phyloP scores from a whole-genome alignment of 306 rosid genomes.

The Betula pendula region DNA sequence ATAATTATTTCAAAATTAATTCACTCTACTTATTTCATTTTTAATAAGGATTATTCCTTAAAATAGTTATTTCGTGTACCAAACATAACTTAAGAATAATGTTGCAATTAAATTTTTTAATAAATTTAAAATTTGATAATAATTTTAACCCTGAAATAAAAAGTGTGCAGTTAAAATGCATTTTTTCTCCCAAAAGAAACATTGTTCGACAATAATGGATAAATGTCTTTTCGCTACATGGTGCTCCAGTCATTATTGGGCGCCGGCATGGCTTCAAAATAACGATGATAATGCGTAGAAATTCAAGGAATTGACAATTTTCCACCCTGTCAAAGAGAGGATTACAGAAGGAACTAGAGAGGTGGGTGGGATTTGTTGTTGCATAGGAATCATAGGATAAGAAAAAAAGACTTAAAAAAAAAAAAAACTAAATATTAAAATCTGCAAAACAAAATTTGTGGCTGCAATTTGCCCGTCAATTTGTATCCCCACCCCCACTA shows the following conservation, averaged over 20 bases:
- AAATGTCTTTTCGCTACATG: neutral
- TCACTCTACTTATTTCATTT: no score
- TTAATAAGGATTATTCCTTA: no score
- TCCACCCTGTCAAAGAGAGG: constrained; percentile 43
- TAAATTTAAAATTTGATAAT: no score
- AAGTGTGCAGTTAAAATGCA: no score
- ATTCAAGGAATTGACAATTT: neutral
- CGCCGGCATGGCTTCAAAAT: neutral
- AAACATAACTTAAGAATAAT: no score
- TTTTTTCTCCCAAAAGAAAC: no score
- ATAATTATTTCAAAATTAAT: no score
- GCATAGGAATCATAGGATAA: constrained; percentile 40
- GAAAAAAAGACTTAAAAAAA: no score
- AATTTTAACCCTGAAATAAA: no score
- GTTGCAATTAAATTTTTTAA: no score
- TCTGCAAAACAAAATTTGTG: constrained; percentile 52
- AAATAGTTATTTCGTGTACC: no score
- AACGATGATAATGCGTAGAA: neutral
- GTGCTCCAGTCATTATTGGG: neutral
- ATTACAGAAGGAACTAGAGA: constrained; percentile 51
- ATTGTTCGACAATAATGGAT: neutral
- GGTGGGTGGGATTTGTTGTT: constrained; percentile 50
- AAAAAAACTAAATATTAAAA: constrained; percentile 15
- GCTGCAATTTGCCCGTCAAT: constrained; percentile 60
- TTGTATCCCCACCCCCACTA: constrained; percentile 47